These are phyloP conservation scores for Warburgia ugandensis DNA, from an alignment of 164 flowering plant genomes.

Conservation along the genomic window DNA sequence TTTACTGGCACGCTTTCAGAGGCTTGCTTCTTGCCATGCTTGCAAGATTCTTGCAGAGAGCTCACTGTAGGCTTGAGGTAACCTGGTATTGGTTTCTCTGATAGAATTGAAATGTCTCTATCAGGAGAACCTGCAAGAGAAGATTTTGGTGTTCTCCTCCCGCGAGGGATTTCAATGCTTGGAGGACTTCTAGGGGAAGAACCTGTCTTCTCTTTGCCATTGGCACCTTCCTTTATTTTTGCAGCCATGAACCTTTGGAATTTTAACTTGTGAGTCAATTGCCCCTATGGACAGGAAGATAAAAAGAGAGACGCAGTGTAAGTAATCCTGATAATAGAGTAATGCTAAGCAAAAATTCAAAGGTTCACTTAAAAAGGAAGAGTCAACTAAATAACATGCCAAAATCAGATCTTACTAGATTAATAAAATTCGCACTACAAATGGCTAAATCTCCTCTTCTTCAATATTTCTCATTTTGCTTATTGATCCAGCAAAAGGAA, in stretches of 20 bases:
- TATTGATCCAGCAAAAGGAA: too few relatives aligned
- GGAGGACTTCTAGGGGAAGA: constrained; percentile 11
- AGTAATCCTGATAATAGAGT: too few relatives aligned
- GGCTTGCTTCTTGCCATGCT: constrained; percentile 22
- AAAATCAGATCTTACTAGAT: too few relatives aligned
- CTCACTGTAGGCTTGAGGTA: constrained; percentile 48
- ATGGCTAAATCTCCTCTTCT: too few relatives aligned
- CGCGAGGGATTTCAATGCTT: constrained; percentile 8
- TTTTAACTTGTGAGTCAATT: too few relatives aligned
- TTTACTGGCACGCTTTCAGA: constrained; percentile 8
- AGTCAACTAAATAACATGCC: too few relatives aligned
- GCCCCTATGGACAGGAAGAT: too few relatives aligned
- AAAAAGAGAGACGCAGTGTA: too few relatives aligned
- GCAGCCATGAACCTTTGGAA: constrained; percentile 28
- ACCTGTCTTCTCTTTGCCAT: constrained; percentile 20
- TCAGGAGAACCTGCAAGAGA: constrained; percentile 7
- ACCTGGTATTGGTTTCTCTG: constrained; percentile 27
- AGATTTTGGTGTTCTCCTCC: constrained; percentile 7
- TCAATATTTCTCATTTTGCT: too few relatives aligned
- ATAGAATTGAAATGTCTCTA: constrained; percentile 5
- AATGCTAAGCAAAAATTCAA: too few relatives aligned
- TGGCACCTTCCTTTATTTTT: constrained; percentile 15
- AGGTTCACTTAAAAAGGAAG: too few relatives aligned
- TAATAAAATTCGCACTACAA: too few relatives aligned
- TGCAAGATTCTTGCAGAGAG: constrained; percentile 24